phyloP scores from a whole-genome alignment of 257 asterid genomes.

The Plantago major region DNA sequence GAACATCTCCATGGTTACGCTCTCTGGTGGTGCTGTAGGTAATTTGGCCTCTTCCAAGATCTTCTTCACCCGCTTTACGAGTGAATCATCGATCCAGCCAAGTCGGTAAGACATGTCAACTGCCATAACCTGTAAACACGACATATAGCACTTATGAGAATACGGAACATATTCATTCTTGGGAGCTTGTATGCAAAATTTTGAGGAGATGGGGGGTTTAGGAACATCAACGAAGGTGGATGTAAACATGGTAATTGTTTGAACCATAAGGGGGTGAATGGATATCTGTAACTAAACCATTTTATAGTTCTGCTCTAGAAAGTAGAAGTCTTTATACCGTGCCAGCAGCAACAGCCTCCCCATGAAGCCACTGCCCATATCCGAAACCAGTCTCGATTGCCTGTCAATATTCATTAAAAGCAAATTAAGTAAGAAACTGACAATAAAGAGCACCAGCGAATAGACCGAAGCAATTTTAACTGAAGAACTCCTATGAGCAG shows the following conservation, averaged over 20 bases:
- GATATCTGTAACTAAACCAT: background rate
- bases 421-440: constrained; percentile 9
- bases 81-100: constrained; percentile 88
- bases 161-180: background rate
- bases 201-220: background rate
- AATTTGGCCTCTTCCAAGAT: constrained; percentile 69
- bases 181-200: background rate
- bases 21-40: constrained; percentile 82
- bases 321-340: constrained; percentile 42
- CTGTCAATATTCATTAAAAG: constrained; percentile 38
- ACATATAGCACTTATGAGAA: constrained; percentile 8
- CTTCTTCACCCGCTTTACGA: constrained; percentile 62
- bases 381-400: constrained; percentile 93
- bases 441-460: background rate
- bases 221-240: background rate
- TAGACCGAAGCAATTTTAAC: background rate
- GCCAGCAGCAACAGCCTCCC: constrained; percentile 99
- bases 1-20: constrained; percentile 80
- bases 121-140: constrained; percentile 76
- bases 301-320: background rate
- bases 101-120: constrained; percentile 91
- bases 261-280: no score
- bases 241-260: background rate
- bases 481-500: background rate
- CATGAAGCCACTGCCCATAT: constrained; percentile 96